Evolutionary conservation across 495 filamentous ascomycete species (phyloP).

Genomic region (Evernia prunastri): DNA sequence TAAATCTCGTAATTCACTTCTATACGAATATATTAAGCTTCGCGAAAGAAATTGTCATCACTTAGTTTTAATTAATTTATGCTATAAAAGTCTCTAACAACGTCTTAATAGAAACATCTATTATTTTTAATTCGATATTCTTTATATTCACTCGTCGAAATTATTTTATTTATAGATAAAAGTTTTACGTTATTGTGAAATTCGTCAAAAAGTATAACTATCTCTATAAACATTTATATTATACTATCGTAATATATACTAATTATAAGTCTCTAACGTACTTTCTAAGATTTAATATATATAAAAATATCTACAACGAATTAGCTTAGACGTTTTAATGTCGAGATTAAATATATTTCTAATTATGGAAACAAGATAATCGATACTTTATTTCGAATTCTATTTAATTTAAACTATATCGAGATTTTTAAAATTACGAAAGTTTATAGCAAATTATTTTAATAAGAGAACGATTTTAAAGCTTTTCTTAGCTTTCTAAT

Average conservation of each 20-base stretch:
- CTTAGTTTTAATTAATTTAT: background rate
- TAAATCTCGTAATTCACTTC: background rate
- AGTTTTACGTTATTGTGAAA: background rate
- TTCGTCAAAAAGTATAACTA: conserved; percentile 16
- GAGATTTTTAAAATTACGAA: no score
- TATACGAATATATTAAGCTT: conserved; percentile 7
- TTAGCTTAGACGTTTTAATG: background rate
- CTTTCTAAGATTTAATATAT: background rate
- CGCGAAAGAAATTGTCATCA: background rate
- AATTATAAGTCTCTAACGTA: conserved; percentile 3
- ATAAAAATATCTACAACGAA: background rate
- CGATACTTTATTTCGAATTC: no score
- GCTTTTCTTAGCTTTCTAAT: no score
- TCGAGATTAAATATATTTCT: no score
- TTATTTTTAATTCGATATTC: conserved; percentile 6
- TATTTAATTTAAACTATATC: no score
- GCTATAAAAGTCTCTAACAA: background rate
- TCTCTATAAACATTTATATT: conserved; percentile 9
- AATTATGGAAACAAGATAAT: no score
- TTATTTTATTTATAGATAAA: conserved; percentile 12
- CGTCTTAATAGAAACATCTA: background rate
- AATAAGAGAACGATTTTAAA: no score
- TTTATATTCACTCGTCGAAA: background rate
- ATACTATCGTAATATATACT: background rate
- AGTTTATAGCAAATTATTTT: no score